phyloP scores from a whole-genome alignment of 2,329 filamentous ascomycete genomes.

The Clonostachys solani region DNA sequence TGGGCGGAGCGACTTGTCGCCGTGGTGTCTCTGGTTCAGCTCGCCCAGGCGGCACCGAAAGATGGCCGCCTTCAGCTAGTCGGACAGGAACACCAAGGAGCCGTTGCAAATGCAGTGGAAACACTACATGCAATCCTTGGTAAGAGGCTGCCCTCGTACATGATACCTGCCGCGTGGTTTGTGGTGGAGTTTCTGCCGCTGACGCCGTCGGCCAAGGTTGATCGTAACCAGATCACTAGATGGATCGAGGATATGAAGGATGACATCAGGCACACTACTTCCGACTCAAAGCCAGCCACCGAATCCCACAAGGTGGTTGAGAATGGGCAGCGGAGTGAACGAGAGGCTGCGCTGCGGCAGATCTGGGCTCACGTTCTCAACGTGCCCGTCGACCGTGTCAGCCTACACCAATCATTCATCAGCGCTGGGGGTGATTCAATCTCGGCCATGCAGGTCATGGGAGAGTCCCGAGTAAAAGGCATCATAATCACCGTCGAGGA shows the following conservation, averaged over 20 bases:
- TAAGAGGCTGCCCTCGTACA: conserved; percentile 3
- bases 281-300: no score
- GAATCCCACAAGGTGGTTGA: conserved; percentile 1
- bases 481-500: neutral
- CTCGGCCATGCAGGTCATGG: conserved; percentile 30
- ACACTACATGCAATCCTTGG: conserved; percentile 12
- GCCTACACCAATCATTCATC: conserved; percentile 25
- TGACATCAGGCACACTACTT: neutral
- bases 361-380: conserved; percentile 37
- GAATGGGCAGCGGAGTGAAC: neutral
- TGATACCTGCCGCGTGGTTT: conserved; percentile 2
- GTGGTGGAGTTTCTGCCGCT: conserved; percentile 1
- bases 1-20: conserved; percentile 1
- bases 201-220: conserved; percentile 2
- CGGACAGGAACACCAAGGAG: no score
- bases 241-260: conserved; percentile 2
- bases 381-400: conserved; percentile 18
- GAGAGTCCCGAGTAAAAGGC: neutral
- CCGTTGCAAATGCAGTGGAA: neutral
- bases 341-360: neutral
- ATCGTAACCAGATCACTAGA: neutral
- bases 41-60: neutral
- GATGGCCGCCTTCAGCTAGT: neutral
- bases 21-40: conserved; percentile 3
- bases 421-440: conserved; percentile 37